A percentile compares a stretch with the other conserved stretches of the same genome.
phyloP scores from a whole-genome alignment of 306 rosid species.

The Rosa lucieae region DNA sequence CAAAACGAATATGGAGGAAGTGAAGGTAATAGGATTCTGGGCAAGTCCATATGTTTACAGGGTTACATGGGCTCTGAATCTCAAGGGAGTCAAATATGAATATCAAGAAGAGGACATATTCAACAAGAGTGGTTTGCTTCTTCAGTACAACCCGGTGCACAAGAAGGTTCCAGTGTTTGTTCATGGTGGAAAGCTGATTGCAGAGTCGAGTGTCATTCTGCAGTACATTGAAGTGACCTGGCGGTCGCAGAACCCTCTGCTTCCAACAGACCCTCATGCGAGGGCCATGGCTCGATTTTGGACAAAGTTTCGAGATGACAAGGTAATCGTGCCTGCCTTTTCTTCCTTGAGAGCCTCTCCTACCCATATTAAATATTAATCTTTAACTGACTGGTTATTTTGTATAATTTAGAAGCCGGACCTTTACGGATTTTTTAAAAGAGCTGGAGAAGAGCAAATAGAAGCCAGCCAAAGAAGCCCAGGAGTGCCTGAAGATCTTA shows the following conservation, averaged over 20 bases:
- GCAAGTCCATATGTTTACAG: slow-evolving; percentile 8
- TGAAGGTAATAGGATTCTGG: slow-evolving; percentile 13
- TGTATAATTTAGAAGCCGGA: not conserved
- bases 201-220: slow-evolving; percentile 8
- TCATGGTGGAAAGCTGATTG: slow-evolving; percentile 14
- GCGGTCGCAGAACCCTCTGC: slow-evolving; percentile 18
- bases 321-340: slow-evolving; percentile 6
- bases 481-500: slow-evolving; percentile 13
- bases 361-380: not conserved
- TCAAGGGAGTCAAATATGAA: slow-evolving; percentile 7
- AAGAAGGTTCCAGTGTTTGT: slow-evolving; percentile 7
- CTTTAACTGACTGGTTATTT: not conserved
- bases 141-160: slow-evolving; percentile 9
- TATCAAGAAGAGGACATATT: slow-evolving; percentile 6
- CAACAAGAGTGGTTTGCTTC: slow-evolving; percentile 17
- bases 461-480: slow-evolving; percentile 4
- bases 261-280: slow-evolving; percentile 9
- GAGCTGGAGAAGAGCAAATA: slow-evolving; percentile 11
- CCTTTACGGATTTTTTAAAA: not conserved
- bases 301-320: slow-evolving; percentile 11
- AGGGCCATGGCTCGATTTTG: slow-evolving; percentile 11
- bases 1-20: slow-evolving; percentile 10
- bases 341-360: not conserved
- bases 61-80: slow-evolving; percentile 21
- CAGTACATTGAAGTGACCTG: slow-evolving; percentile 17